Conservation (phyloP, 2,329 filamentous ascomycete genomes). For the Calcarisporium arbuscula region DNA sequence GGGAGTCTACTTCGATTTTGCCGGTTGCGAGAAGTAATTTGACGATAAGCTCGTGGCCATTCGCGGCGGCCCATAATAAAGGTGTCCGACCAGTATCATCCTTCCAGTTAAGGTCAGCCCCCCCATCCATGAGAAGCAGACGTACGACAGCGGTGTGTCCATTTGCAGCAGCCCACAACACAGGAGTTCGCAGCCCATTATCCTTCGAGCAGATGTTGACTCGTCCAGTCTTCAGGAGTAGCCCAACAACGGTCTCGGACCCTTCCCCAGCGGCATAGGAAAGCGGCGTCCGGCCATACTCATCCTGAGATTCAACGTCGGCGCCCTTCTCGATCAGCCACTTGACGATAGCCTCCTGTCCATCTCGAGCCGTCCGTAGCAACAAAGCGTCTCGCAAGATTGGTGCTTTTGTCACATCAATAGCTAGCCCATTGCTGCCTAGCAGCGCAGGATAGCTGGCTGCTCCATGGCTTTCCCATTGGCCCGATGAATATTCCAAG, state of each 20-base stretch:
- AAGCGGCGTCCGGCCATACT: constrained; percentile 1
- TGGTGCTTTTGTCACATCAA: constrained; percentile 6
- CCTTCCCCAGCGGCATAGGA: constrained; percentile 4
- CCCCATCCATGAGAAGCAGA: not conserved
- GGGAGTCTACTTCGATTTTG: too few relatives aligned
- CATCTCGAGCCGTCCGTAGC: not conserved
- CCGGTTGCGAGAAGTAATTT: constrained; percentile 7
- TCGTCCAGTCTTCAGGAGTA: too few relatives aligned
- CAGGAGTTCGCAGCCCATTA: too few relatives aligned
- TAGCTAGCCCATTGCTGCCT: constrained; percentile 1
- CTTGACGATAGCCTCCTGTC: not conserved
- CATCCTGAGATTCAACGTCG: not conserved
- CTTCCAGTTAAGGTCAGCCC: not conserved
- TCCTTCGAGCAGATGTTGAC: too few relatives aligned
- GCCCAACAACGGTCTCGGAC: constrained; percentile 1
- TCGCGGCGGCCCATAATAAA: constrained; percentile 5
- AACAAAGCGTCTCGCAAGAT: constrained; percentile 1
- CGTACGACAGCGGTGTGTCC: not conserved
- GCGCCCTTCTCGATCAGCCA: not conserved
- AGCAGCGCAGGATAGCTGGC: constrained; percentile 1
- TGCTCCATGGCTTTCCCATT: not conserved
- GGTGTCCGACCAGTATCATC: not conserved
- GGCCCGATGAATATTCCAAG: not conserved
- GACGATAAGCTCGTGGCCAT: constrained; percentile 4
- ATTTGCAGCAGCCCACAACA: not conserved